Evolutionary conservation across 495 filamentous ascomycete species (phyloP).

Genomic region (Hypoxylon intermedium): DNA sequence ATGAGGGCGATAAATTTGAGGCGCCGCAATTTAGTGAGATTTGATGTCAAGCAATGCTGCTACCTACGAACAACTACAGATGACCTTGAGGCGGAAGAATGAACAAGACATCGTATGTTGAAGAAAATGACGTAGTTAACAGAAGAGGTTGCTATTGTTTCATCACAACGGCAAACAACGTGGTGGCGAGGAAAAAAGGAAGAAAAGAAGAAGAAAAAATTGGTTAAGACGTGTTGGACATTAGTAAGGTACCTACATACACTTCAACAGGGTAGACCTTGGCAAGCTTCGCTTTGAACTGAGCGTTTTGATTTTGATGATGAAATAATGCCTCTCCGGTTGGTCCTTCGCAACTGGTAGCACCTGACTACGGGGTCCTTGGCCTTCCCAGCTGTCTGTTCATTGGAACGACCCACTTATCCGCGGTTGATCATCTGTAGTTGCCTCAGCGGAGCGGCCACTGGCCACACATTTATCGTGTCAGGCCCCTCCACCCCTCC

Average conservation of each 20-base stretch:
- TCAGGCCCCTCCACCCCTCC: slow-evolving; percentile 9
- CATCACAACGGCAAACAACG: slow-evolving; percentile 5
- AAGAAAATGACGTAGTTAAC: slow-evolving; percentile 14
- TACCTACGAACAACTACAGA: background rate
- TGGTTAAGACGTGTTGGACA: background rate
- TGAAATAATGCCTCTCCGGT: slow-evolving; percentile 34
- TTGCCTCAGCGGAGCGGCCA: slow-evolving; percentile 13
- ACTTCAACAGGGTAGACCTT: slow-evolving; percentile 5
- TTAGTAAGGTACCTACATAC: background rate
- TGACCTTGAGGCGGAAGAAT: background rate
- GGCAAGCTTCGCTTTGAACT: slow-evolving; percentile 1
- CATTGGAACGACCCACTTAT: slow-evolving; percentile 5
- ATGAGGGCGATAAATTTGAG: slow-evolving; percentile 16
- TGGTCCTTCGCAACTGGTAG: background rate
- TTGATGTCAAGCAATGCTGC: no score
- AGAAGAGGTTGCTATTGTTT: background rate
- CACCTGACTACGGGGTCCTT: background rate
- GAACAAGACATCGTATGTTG: background rate
- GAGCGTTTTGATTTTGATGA: slow-evolving; percentile 18
- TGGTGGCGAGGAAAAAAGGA: slow-evolving; percentile 14
- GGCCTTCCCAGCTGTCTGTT: background rate
- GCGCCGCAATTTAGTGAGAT: background rate
- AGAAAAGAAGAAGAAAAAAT: slow-evolving; percentile 2
- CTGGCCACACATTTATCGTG: slow-evolving; percentile 24
- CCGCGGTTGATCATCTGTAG: slow-evolving; percentile 20